Evolutionary conservation across 2,329 filamentous ascomycete genomes (phyloP).

Genomic region (Monilinia fructicola): DNA sequence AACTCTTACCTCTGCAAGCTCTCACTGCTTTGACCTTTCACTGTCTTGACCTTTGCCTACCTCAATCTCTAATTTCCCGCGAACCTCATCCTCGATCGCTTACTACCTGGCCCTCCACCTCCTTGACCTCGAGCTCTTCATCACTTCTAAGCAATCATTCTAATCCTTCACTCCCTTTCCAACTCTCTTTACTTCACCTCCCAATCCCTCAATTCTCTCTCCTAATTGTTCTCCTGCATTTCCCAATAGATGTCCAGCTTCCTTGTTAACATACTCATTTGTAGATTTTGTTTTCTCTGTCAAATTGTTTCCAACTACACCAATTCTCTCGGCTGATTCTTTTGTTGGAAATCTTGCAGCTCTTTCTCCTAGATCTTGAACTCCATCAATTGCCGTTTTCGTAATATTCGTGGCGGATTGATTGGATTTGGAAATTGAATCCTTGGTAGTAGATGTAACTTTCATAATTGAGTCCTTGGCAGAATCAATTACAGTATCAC

Average conservation of each 20-base stretch:
- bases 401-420: background rate
- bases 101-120: too few species aligned
- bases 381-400: background rate
- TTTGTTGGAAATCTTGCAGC: background rate
- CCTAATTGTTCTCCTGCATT: constrained; percentile 37
- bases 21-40: too few species aligned
- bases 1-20: too few species aligned
- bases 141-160: too few species aligned
- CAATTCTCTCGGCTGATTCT: constrained; percentile 14
- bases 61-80: too few species aligned
- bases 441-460: background rate
- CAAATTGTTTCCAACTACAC: constrained; percentile 25
- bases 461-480: background rate
- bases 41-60: too few species aligned
- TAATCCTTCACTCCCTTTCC: constrained; percentile 2
- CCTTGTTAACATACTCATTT: constrained; percentile 30
- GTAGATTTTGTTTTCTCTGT: constrained; percentile 25
- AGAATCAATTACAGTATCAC: background rate
- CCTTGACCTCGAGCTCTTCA: too few species aligned
- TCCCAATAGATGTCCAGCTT: constrained; percentile 37
- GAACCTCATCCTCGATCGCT: too few species aligned
- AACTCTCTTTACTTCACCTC: constrained; percentile 28
- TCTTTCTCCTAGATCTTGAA: background rate
- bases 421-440: background rate
- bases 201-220: constrained; percentile 31